Base-by-base conservation (phyloP, 805 yeast species). In the Pichia sporocuriosa region DNA sequence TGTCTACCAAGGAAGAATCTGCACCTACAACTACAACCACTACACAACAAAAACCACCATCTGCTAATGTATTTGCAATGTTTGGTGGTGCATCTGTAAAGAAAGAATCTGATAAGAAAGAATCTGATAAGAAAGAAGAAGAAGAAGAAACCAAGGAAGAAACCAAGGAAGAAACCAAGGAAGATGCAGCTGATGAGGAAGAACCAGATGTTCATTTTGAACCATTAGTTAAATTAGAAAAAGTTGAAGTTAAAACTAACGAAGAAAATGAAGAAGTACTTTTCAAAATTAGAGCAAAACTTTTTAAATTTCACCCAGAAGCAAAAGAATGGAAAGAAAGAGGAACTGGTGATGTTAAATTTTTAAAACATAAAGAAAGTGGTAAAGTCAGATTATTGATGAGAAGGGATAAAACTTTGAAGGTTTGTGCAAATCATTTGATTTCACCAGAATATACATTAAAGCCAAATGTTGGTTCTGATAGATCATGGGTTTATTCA, bases 381-480 rank as follows among this genome's bases (percentile, higher is more conserved):
- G 75, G 77, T 45, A 89, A 87, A 70, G 86, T 85, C 50, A 83
- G 98, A 72, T 67, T 93, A 52, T 73, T 93, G 61, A 93, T 93
- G 98, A 87, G 98, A 79, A 87, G 98, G 73, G 98, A 93, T 72
- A 90, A 90, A 75, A 93, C 97, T 42, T 77, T 93, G 62, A 93
- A 93, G 75, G 83, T 93, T 59, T 93, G 98, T 68, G 98, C 98
- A 56, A 93, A 93, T 73, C 98, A 93, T 68, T 79, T 79, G 68
- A 78, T 86, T 62, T 68, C 84, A 35, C 79, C 90, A 48, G 95
- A 84, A 54, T 86, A 84, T 68, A 76, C 68, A 52, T 77, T 93
- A 64, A 84, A 79, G 62, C 87, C 97, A 57, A 93, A 93, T 62
- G 89, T 93, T 51, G 97, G 98, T 38, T 81, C 93, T 46, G 98